Base-by-base conservation (phyloP, 257 asterid species). In the Galeopsis tetrahit region DNA sequence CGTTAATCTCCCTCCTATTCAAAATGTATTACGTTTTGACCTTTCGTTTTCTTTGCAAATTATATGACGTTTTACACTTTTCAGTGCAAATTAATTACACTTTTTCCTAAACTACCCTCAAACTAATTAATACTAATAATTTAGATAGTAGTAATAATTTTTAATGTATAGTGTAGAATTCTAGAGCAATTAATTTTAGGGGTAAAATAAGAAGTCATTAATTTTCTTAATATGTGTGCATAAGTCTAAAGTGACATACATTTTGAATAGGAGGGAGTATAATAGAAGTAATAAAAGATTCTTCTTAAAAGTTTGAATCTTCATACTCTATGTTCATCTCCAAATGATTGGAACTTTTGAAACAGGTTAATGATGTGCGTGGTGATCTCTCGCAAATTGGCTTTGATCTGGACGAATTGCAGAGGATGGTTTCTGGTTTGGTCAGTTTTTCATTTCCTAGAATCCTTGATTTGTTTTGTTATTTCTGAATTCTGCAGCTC, bases 371-470 rank as follows among this genome's bases (percentile, higher is more conserved):
- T 44, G 86, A 82, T 63, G 90, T 75, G 31, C 90, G 90, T 52
- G 91, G 69, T 81, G 92, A 87, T 83, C 62, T 91, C 49, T 87
- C 95, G 33, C 79, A 78, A 70, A 85, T 91, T 76, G 87, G 85
- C 35, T 70, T 63, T 42, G 86, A 86, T 71, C 62, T 91, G 84
- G 85, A 83, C 60, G 84, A 73, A 38, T 67, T 89, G 83, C 82
- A 85, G 34, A 79, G 81, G 78, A 68, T 83, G 82, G 90, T 89
- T 79, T 77, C 85, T 76, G 93, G 93, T 53, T 75, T 91, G 97
- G 96, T 91, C 72, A 76, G 96, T 83, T 66, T 60, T 40, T 58
- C 13, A 31, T 32, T 10, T 69, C 21, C 0, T 40, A 10, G 6
- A 35, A 32, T 3, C 46, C 70, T 43, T 17, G 9, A 13, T 10